Evolutionary conservation across 1,284 basidiomycete species (phyloP), one percentile per base, ranked within the genome.

Genomic region (Microbotryum lychnidis-dioicae): DNA sequence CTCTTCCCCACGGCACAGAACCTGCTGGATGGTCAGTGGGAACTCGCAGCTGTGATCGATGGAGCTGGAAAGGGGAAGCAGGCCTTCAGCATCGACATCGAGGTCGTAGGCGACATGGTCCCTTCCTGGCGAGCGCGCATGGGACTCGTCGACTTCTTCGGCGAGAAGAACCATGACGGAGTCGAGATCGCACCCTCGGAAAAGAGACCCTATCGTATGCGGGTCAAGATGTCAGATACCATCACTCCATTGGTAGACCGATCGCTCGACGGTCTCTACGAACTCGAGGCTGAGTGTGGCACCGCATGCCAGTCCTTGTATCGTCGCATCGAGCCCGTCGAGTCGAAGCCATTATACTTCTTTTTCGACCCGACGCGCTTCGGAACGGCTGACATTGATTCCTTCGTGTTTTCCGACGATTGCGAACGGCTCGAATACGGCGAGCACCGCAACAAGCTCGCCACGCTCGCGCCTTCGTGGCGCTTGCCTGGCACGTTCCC

Each of bases 241-340:
- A 23, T 23, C 23, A 25, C 61, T 29, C 10, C 14, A 10, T 46
- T 29, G 12, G 21, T n/a, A 80, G 42, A 81, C 96, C 84, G 86
- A 49, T 82, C 88, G 70, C 83, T 96, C 54, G 84, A 85, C 5
- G 92, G 93, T 5, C 79, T 76, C 0, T 97, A 96, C 73, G 77
- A 79, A 12, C 82, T 94, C 46, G 78, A 92, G 56, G 85, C 89
- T 64, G 86, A 86, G 73, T 97, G 92, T 65, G 92, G 92, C 2
- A 91, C 90, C 0, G 90, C 93, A 1, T 90, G 88, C 72, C 81
- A 82, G 29, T 87, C 88, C n/a, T 78, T 97, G 46, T 91, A 96
- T 75, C 84, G 83, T 74, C 85, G 83, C 64, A 73, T 79, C 23
- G 75, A 76, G 5, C 66, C 74, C 0, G 77, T 77, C 14, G 82